A percentile compares a stretch with the other conserved stretches of the same genome.
Evolutionary conservation across 139 green algal genomes (phyloP).

Genomic region (Coccomyxa sp.): DNA sequence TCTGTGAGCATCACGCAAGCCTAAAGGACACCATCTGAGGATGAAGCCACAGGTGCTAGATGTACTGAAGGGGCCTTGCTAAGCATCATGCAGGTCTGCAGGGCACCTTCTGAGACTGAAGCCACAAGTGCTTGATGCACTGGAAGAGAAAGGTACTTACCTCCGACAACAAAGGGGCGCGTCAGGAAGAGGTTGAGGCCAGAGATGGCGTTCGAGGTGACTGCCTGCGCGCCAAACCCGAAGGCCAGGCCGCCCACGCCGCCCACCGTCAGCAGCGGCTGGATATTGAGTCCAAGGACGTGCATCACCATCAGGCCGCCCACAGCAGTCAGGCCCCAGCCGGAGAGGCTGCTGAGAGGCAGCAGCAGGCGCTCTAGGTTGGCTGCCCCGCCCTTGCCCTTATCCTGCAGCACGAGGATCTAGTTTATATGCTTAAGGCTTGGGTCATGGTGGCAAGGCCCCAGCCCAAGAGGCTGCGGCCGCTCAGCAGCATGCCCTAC

Average conservation of each 20-base stretch:
- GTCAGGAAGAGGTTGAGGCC: conserved; percentile 16
- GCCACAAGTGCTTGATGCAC: neutral
- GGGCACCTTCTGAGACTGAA: neutral
- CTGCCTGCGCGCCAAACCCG: conserved; percentile 30
- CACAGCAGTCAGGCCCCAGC: conserved; percentile 15
- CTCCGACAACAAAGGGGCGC: neutral
- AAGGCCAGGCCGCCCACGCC: conserved; percentile 30
- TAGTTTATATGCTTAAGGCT: neutral
- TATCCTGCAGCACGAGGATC: neutral
- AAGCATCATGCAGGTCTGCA: no score
- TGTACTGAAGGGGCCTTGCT: no score
- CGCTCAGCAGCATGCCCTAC: neutral
- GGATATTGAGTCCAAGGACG: conserved; percentile 26
- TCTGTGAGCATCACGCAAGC: no score
- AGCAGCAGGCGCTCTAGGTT: conserved; percentile 18
- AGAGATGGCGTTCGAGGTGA: conserved; percentile 21
- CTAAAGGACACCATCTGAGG: no score
- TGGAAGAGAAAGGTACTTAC: neutral
- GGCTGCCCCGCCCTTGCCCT: neutral
- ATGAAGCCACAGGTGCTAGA: no score
- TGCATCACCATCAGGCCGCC: conserved; percentile 13
- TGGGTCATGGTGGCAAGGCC: neutral
- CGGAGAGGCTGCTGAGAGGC: conserved; percentile 17
- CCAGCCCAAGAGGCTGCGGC: neutral
- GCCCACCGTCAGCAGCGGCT: conserved; percentile 28